A percentile compares a stretch with the other conserved stretches of the same genome.
phyloP scores from a whole-genome alignment of 441 rosid species.

The Croton laevigatus region DNA sequence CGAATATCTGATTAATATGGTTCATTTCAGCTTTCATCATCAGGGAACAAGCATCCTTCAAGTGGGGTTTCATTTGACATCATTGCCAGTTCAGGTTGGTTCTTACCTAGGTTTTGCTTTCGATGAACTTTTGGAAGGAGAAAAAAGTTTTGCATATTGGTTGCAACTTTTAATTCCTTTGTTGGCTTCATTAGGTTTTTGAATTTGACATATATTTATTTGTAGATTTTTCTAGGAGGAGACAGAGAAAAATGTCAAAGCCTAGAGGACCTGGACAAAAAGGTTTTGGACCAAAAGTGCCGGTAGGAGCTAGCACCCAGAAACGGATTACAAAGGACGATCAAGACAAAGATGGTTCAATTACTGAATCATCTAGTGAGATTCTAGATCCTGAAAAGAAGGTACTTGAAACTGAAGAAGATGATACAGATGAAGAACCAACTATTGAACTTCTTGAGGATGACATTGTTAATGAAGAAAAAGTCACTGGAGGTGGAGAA shows the following conservation, averaged over 20 bases:
- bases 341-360: conserved; percentile 41
- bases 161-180: neutral
- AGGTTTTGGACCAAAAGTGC: conserved; percentile 45
- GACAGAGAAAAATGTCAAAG: conserved; percentile 45
- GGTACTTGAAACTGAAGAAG: conserved; percentile 24
- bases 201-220: conserved; percentile 14
- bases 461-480: conserved; percentile 28
- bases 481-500: conserved; percentile 29
- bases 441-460: conserved; percentile 30
- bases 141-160: neutral
- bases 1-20: conserved; percentile 21
- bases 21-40: conserved; percentile 50
- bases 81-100: conserved; percentile 60
- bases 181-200: conserved; percentile 1
- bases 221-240: conserved; percentile 74
- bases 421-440: conserved; percentile 35
- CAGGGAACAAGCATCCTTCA: conserved; percentile 35
- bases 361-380: conserved; percentile 31
- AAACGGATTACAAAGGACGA: conserved; percentile 43
- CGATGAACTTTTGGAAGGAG: neutral
- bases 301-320: conserved; percentile 41
- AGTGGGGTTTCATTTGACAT: conserved; percentile 45
- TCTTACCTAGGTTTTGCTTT: neutral
- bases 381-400: conserved; percentile 25
- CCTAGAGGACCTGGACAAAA: conserved; percentile 47